A percentile compares a stretch with the other conserved stretches of the same genome.
Conservation (phyloP, 1,139 yeast genomes). For the Nakaseomyces glabratus region DNA sequence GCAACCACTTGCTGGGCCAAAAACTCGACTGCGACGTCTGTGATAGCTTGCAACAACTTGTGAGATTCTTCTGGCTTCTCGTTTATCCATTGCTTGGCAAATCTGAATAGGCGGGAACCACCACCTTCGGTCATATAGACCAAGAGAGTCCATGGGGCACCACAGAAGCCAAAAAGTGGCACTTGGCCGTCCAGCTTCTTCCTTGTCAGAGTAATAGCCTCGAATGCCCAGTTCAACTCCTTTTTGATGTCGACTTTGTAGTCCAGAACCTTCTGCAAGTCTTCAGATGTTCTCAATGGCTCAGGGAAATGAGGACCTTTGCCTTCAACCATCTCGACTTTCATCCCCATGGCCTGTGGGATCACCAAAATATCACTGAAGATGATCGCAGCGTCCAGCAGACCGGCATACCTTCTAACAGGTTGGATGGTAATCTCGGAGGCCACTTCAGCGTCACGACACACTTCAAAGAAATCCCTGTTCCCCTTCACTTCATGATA, state of each 20-base stretch:
- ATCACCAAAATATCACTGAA: slow-evolving; percentile 91
- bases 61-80: slow-evolving; percentile 67
- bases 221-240: slow-evolving; percentile 89
- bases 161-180: slow-evolving; percentile 90
- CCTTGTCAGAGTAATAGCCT: slow-evolving; percentile 82
- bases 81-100: slow-evolving; percentile 87
- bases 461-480: slow-evolving; percentile 87
- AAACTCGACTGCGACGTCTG: slow-evolving; percentile 87
- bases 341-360: slow-evolving; percentile 98
- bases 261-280: slow-evolving; percentile 46
- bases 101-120: slow-evolving; percentile 84
- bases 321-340: slow-evolving; percentile 87
- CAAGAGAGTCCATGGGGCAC: slow-evolving; percentile 96
- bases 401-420: slow-evolving; percentile 76
- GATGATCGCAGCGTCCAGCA: slow-evolving; percentile 92
- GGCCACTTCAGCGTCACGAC: slow-evolving; percentile 90
- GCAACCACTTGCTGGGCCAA: slow-evolving; percentile 92
- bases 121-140: slow-evolving; percentile 98
- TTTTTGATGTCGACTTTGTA: slow-evolving; percentile 59
- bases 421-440: slow-evolving; percentile 95
- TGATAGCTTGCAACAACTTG: slow-evolving; percentile 61
- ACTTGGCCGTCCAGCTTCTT: slow-evolving; percentile 78
- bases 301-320: slow-evolving; percentile 90
- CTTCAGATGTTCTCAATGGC: slow-evolving; percentile 71
- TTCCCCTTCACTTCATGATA: slow-evolving; percentile 81